Evolutionary conservation across 306 rosid species (phyloP).

Genomic region (Lathyrus sativus): DNA sequence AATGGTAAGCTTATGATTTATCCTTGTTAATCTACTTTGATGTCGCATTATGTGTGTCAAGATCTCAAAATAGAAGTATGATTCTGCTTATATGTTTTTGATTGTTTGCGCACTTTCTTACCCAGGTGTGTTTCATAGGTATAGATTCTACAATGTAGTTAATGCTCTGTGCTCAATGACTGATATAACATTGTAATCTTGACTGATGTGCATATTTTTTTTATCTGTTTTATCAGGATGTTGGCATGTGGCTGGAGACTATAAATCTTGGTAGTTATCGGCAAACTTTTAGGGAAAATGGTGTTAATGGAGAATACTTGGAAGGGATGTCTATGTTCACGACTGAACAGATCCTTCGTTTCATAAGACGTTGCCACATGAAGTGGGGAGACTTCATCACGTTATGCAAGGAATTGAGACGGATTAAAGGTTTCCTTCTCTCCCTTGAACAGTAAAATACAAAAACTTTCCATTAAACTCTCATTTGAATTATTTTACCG

Average conservation of each 20-base stretch:
- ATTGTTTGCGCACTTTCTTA: not conserved
- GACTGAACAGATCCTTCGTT: constrained; percentile 96
- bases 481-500: constrained; percentile 2
- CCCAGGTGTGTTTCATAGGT: not conserved
- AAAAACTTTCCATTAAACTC: constrained; percentile 12
- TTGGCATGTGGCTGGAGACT: constrained; percentile 97
- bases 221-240: constrained; percentile 69
- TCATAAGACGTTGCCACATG: constrained; percentile 98
- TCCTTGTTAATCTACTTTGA: constrained; percentile 24
- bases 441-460: constrained; percentile 21
- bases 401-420: constrained; percentile 94
- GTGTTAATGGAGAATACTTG: constrained; percentile 96
- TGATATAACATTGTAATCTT: not conserved
- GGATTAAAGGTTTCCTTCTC: constrained; percentile 76
- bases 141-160: constrained; percentile 8
- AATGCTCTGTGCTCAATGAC: not conserved
- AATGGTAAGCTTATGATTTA: constrained; percentile 12
- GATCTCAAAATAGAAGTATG: constrained; percentile 16
- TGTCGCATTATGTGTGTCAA: constrained; percentile 6
- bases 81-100: constrained; percentile 23
- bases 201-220: not conserved
- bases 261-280: constrained; percentile 91
- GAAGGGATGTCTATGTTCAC: constrained; percentile 99
- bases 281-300: constrained; percentile 87
- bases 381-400: constrained; percentile 99